phyloP scores from a whole-genome alignment of 169 alveolate genomes.

The Eimeria zaria region DNA sequence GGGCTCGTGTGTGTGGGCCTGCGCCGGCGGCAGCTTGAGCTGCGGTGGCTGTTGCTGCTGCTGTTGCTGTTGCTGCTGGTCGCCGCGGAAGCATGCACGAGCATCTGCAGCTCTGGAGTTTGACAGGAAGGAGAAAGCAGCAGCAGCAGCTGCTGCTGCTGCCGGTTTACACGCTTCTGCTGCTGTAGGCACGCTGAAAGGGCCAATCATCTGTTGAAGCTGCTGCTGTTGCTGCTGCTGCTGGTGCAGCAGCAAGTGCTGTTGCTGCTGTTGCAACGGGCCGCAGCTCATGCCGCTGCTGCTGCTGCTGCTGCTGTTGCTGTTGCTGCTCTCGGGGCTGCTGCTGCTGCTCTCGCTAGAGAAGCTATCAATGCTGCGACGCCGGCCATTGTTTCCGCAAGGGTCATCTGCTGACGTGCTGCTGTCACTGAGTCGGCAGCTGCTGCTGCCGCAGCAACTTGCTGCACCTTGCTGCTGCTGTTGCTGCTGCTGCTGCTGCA shows the following conservation, averaged over 20 bases:
- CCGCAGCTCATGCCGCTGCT: constrained; percentile 48
- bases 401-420: constrained; percentile 64
- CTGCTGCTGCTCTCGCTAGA: constrained; percentile 65
- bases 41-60: constrained; percentile 66
- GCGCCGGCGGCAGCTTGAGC: too few species aligned
- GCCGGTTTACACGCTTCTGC: constrained; percentile 20
- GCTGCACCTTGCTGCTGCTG: constrained; percentile 49
- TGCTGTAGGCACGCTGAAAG: constrained; percentile 3
- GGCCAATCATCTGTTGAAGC: constrained; percentile 1
- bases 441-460: constrained; percentile 51
- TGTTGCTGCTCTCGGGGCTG: constrained; percentile 42
- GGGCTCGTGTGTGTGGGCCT: too few species aligned
- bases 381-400: constrained; percentile 19
- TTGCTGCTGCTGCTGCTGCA: constrained; percentile 75
- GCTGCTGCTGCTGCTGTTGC: constrained; percentile 32
- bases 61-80: constrained; percentile 30
- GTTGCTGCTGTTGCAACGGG: constrained; percentile 35
- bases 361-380: constrained; percentile 62
- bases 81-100: neutral
- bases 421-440: constrained; percentile 73
- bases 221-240: constrained; percentile 44
- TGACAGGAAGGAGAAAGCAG: constrained; percentile 4
- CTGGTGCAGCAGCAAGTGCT: neutral
- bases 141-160: constrained; percentile 38
- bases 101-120: constrained; percentile 1